Percentiles rank a stretch among this genome's conserved stretches.
Evolutionary conservation across 2,329 filamentous ascomycete species (phyloP).

Genomic region (Phialocephala subalpina): DNA sequence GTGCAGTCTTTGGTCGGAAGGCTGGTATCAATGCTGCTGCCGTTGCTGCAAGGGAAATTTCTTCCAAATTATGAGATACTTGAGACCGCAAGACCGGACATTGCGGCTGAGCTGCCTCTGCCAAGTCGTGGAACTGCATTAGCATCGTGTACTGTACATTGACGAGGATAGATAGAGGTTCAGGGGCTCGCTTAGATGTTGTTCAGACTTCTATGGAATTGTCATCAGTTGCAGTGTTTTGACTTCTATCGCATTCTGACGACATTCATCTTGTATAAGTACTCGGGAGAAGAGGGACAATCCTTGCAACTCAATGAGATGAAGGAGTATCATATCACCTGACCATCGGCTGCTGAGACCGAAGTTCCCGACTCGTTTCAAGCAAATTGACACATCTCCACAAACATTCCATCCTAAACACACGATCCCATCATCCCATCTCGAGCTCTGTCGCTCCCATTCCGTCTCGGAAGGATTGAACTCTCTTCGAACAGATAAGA

Average conservation of each 20-base stretch:
- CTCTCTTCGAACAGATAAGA: background rate
- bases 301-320: background rate
- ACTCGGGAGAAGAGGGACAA: too few relatives aligned
- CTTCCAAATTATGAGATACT: background rate
- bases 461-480: background rate
- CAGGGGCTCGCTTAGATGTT: background rate
- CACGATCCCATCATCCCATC: conserved; percentile 1
- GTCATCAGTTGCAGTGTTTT: too few relatives aligned
- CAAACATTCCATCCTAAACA: background rate
- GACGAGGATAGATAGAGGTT: background rate
- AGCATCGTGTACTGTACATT: background rate
- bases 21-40: conserved; percentile 49
- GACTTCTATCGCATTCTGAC: too few relatives aligned
- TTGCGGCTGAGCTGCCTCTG: background rate
- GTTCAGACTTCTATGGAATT: background rate
- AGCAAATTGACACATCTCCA: conserved; percentile 2
- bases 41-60: background rate
- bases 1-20: conserved; percentile 58
- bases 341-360: background rate
- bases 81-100: background rate
- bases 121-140: too few relatives aligned
- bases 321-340: background rate
- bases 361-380: background rate
- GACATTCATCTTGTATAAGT: too few relatives aligned
- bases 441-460: background rate